These are phyloP conservation scores for Calocybe gangraenosa DNA, from an alignment of 768 basidiomycete genomes.

Conservation along the genomic window DNA sequence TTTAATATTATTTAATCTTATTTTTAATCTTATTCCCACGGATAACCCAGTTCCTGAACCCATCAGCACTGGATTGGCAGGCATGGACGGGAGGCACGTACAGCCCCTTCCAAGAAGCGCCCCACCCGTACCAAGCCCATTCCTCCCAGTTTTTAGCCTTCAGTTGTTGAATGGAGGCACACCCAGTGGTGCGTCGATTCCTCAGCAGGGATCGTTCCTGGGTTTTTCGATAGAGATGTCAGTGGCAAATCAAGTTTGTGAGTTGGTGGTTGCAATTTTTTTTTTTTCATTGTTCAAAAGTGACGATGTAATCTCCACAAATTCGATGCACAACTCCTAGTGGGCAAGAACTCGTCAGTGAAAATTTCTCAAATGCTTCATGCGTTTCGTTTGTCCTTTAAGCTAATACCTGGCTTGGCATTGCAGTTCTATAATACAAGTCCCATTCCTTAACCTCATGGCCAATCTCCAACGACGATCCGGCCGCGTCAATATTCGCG, in stretches of 20 bases:
- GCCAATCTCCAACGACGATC: conserved; percentile 63
- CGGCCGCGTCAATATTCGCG: conserved; percentile 58
- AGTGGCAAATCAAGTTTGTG: conserved; percentile 53
- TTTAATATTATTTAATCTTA: too few species aligned
- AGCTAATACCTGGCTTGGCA: too few species aligned
- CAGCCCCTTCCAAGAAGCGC: too few species aligned
- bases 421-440: conserved; percentile 39
- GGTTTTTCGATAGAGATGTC: conserved; percentile 66
- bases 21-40: too few species aligned
- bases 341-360: conserved; percentile 8
- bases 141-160: too few species aligned
- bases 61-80: too few species aligned
- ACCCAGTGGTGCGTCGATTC: conserved; percentile 22
- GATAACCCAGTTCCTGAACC: too few species aligned
- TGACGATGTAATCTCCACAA: too few species aligned
- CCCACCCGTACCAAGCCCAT: too few species aligned
- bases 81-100: too few species aligned
- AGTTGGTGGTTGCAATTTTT: conserved; percentile 19
- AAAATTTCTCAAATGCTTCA: too few species aligned
- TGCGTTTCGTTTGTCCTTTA: too few species aligned
- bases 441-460: conserved; percentile 78
- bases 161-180: conserved; percentile 26
- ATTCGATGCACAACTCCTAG: neutral
- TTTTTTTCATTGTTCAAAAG: neutral
- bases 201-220: conserved; percentile 35